Evolutionary conservation across 768 basidiomycete genomes (phyloP).

Genomic region (Pleurotus citrinopileatus): DNA sequence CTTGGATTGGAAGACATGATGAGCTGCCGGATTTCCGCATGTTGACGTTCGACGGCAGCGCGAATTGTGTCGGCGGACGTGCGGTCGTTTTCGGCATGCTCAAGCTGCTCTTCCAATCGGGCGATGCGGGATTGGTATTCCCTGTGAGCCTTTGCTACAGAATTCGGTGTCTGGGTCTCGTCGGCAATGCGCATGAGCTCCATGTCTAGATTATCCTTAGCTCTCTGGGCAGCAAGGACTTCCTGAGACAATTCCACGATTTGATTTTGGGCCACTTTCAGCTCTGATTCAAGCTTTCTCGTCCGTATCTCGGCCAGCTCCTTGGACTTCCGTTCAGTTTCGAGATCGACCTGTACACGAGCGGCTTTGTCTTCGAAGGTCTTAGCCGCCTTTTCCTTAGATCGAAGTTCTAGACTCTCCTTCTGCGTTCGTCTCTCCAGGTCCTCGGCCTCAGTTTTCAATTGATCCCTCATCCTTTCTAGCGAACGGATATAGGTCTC

Average conservation of each 20-base stretch:
- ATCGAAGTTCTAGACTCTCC: conserved; percentile 61
- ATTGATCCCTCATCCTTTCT: conserved; percentile 73
- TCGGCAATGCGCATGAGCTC: conserved; percentile 68
- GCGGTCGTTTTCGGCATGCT: conserved; percentile 51
- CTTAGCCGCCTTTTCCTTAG: conserved; percentile 65
- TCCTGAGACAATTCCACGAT: conserved; percentile 53
- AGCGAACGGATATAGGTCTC: conserved; percentile 79
- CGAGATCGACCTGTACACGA: conserved; percentile 55
- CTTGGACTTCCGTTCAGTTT: conserved; percentile 64
- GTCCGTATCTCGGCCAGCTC: conserved; percentile 64
- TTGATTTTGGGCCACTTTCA: conserved; percentile 54
- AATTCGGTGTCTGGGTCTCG: conserved; percentile 49
- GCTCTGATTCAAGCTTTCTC: conserved; percentile 58
- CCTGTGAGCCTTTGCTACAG: conserved; percentile 57
- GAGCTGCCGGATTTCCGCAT: conserved; percentile 69
- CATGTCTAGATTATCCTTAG: conserved; percentile 63
- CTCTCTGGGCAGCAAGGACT: conserved; percentile 48
- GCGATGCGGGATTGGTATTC: conserved; percentile 63
- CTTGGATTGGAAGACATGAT: conserved; percentile 54
- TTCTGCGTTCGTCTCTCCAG: conserved; percentile 68
- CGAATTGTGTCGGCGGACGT: conserved; percentile 52
- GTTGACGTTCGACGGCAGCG: conserved; percentile 63
- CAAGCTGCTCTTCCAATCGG: conserved; percentile 59
- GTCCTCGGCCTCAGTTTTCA: conserved; percentile 83
- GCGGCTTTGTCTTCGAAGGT: conserved; percentile 59